Evolutionary conservation across 2,329 filamentous ascomycete genomes (phyloP), one percentile per base, ranked within the genome.

Genomic region (Ceratocystis variospora): DNA sequence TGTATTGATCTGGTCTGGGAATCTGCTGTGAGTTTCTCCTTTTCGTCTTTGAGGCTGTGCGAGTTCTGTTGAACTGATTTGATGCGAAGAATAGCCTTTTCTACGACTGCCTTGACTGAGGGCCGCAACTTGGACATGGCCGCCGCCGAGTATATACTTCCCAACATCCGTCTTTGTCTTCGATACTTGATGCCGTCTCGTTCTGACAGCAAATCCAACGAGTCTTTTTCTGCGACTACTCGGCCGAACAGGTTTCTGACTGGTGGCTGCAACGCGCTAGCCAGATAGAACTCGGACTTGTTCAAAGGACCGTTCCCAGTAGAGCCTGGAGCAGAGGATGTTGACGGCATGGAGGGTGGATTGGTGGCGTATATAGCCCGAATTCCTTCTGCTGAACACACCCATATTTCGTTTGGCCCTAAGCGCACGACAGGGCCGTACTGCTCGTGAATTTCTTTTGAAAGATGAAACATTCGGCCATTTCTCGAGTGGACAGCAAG

Each of bases 391-490:
- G 71, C 74, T 2, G 76, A 79, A 67, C 79, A 73, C 33, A 82
- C 78, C 78, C 80, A 83, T 5, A 83, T 75, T 70, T 83, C 81
- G 44, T 81, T 76, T 0, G 81, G 81, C 0, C 79, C 79, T 6
- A 83, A 77, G 0, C 81, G 76, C n/a, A 84, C 81, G 1, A 76
- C 73, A 0, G 79, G 76, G 0, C 81, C 81, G 67, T 83, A 82
- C 10, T 67, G 71, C 0, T 70, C 67, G 65, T 83, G 81, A n/a
- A 83, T 68, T 0, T 72, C 74, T 70, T 73, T 76, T 0, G 76
- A 78, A 2, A 83, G 63, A 6, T 72, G 69, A 3, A 74, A 72
- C 70, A 79, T 75, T 1, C 72, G 73, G 0, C 81, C 81, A 45
- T 77, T 74, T 7, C 77, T 74, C 1, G 76, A 76, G 2, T 81